Base-by-base conservation (phyloP, 163 green algal species). In the Volvox carteri region DNA sequence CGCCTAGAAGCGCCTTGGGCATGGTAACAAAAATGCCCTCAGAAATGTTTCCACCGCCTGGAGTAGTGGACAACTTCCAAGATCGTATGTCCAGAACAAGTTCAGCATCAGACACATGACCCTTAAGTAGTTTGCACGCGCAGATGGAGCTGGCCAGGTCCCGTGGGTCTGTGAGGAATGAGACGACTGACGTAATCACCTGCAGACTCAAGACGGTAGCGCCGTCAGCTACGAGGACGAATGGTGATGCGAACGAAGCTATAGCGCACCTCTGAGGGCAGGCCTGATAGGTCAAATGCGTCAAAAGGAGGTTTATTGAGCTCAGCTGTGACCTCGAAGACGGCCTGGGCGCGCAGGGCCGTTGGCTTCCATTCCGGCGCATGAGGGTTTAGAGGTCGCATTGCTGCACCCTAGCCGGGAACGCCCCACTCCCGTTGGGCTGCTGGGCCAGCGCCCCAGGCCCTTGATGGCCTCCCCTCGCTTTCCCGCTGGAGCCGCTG, bases 101-200 rank as follows among this genome's bases (percentile, higher is more conserved):
- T 11, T 87, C 80, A 9, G 68, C 78, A 9, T 77, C 68, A 8
- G 21, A 6, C 1, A 86, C 86, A 52, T 85, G 78, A 35, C n/a
- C 12, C 46, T 67, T 52, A 6, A 92, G 79, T 14, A 84, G 39
- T 37, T 90, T 46, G 72, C 80, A 86, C 9, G 52, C 46, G 14
- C 85, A 33, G 11, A 85, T 12, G n/a, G 72, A 91, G 30, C 52
- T 83, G 19, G 28, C 54, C 4, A 88, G 7, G 41, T 91, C 85
- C 1, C 28, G 52, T 9, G 68, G 68, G 8, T 44, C 21, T 18
- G 19, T 52, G 2, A 92, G 37, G n/a, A 25, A 68, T 6, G 78
- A 73, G 5, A 84, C 25, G 37, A 70, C 35, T 8, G 25, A 58
- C 1, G 77, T 50, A 73, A 85, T 65, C 30, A 80, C 73, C 73